A percentile compares a stretch with the other conserved stretches of the same genome.
Conservation (phyloP, 345 rosid species). For the Schrenkiella parvula region DNA sequence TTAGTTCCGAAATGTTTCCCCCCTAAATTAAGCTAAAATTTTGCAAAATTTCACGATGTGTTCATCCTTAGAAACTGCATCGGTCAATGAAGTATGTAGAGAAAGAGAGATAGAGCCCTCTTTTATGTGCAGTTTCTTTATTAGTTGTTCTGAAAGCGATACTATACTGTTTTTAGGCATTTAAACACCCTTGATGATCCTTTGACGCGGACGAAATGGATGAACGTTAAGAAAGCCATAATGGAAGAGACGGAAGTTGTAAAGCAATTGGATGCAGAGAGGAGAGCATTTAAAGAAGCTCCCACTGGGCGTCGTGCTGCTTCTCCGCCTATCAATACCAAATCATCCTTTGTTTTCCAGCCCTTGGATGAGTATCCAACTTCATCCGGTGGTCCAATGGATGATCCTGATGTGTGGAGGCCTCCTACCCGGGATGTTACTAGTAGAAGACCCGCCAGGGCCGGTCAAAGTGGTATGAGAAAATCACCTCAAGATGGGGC, state of each 20-base stretch:
- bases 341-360: conserved; percentile 89
- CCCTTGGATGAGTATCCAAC: conserved; percentile 95
- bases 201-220: conserved; percentile 82
- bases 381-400: conserved; percentile 75
- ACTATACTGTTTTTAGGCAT: conserved; percentile 47
- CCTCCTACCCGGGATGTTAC: conserved; percentile 87
- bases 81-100: background rate
- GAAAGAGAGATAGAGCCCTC: background rate
- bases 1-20: background rate
- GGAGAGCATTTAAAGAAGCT: conserved; percentile 85
- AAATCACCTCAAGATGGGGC: conserved; percentile 92
- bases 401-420: conserved; percentile 99
- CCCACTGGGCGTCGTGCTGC: conserved; percentile 70
- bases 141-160: background rate
- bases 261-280: conserved; percentile 88
- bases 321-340: conserved; percentile 82
- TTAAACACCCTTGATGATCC: conserved; percentile 79
- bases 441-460: conserved; percentile 70
- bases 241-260: conserved; percentile 90
- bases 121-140: background rate
- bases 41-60: background rate
- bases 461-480: conserved; percentile 72
- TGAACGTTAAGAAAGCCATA: conserved; percentile 84
- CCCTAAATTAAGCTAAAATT: background rate
- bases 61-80: background rate